Conservation (phyloP, 2,329 filamentous ascomycete species). For the Exophiala calicioides region DNA sequence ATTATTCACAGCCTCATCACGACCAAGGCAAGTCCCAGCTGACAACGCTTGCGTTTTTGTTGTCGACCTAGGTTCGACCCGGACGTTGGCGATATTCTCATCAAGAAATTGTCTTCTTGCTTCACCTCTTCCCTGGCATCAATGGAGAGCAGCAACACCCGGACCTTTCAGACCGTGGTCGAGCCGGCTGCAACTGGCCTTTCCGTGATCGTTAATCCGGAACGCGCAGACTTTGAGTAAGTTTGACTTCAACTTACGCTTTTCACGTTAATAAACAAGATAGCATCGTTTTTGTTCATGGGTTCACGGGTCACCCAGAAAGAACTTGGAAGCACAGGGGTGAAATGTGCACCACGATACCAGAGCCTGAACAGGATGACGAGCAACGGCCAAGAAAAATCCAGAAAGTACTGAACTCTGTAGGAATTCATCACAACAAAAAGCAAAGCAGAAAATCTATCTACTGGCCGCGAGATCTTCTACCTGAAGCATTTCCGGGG, state of each 20-base stretch:
- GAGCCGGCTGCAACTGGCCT: no score
- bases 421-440: constrained; percentile 6
- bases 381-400: constrained; percentile 8
- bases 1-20: no score
- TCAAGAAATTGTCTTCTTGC: no score
- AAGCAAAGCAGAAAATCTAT: no score
- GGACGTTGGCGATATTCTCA: no score
- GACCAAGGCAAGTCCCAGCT: no score
- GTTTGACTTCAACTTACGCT: not conserved
- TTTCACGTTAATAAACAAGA: not conserved
- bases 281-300: constrained; percentile 43
- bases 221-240: constrained; percentile 1
- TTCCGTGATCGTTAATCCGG: not conserved
- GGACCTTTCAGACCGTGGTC: no score
- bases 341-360: not conserved
- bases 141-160: no score
- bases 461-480: constrained; percentile 19
- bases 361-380: not conserved
- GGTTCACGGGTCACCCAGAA: constrained; percentile 38
- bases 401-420: constrained; percentile 5
- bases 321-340: constrained; percentile 37
- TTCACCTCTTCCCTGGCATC: no score
- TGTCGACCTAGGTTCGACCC: no score
- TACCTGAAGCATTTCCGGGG: constrained; percentile 15
- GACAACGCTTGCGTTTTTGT: no score